These are phyloP conservation scores for Vanrija sp. DNA, from an alignment of 1,284 basidiomycete species.

Conservation along the genomic window DNA sequence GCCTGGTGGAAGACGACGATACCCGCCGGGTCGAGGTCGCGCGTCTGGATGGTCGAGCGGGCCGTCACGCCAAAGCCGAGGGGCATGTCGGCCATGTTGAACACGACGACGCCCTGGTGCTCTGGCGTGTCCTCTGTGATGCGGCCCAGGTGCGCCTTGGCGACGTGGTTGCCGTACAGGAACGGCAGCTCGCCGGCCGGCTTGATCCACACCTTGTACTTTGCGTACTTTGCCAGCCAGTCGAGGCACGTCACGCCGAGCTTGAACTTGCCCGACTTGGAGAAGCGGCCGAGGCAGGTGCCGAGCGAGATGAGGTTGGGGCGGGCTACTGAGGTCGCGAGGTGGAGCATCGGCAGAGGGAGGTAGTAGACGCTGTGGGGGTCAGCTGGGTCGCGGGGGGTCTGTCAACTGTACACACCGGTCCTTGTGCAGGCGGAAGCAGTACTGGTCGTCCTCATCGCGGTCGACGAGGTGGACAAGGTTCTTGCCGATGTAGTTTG, in stretches of 20 bases:
- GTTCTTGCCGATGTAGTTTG: conserved; percentile 52
- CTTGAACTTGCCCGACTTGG: conserved; percentile 96
- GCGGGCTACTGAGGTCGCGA: conserved; percentile 85
- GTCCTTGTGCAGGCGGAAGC: conserved; percentile 86
- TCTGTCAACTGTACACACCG: conserved; percentile 46
- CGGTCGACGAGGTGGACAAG: conserved; percentile 51
- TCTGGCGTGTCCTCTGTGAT: conserved; percentile 99
- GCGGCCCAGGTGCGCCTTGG: conserved; percentile 97
- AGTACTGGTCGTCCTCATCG: conserved; percentile 56
- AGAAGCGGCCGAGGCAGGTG: conserved; percentile 97
- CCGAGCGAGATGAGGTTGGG: conserved; percentile 90
- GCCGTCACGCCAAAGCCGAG: conserved; percentile 97
- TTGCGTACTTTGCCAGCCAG: conserved; percentile 92
- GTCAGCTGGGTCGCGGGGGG: neutral
- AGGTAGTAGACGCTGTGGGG: conserved; percentile 73
- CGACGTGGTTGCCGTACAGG: conserved; percentile 96
- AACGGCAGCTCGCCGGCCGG: conserved; percentile 99
- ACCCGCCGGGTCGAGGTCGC: conserved; percentile 95
- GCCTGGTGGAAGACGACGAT: conserved; percentile 99
- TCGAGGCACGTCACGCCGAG: conserved; percentile 92
- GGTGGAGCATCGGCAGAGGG: conserved; percentile 85
- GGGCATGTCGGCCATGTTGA: conserved; percentile 90
- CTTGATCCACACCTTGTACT: conserved; percentile 99
- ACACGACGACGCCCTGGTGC: conserved; percentile 96
- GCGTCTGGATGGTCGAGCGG: conserved; percentile 88